phyloP scores from a whole-genome alignment of 2,329 filamentous ascomycete genomes.

The Salinomyces thailandicus region DNA sequence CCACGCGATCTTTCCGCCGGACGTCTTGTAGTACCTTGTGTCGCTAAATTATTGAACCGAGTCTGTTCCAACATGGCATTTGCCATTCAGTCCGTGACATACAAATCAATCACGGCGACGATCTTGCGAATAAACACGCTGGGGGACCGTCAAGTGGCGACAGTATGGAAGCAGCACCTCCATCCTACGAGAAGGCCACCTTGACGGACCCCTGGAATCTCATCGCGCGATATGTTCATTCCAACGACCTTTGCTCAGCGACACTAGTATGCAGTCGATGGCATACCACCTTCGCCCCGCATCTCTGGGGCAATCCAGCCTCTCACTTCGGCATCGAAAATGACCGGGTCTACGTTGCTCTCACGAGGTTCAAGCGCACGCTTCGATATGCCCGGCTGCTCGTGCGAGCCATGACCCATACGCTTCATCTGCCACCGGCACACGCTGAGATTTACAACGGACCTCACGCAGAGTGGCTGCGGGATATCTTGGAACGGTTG shows the following conservation, averaged over 20 bases:
- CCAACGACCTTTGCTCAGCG: constrained; percentile 45
- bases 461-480: constrained; percentile 48
- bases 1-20: too few relatives aligned
- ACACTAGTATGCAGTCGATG: constrained; percentile 47
- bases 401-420: constrained; percentile 49
- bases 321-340: constrained; percentile 52
- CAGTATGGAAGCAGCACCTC: constrained; percentile 47
- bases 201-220: constrained; percentile 45
- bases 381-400: constrained; percentile 43
- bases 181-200: constrained; percentile 50
- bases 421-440: constrained; percentile 50
- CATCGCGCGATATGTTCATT: constrained; percentile 46
- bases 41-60: too few relatives aligned
- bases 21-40: too few relatives aligned
- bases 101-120: too few relatives aligned
- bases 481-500: constrained; percentile 47
- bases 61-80: too few relatives aligned
- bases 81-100: too few relatives aligned
- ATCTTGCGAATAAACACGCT: too few relatives aligned
- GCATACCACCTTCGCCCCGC: constrained; percentile 48
- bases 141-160: too few relatives aligned
- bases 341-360: constrained; percentile 50
- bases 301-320: constrained; percentile 53
- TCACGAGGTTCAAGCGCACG: constrained; percentile 49
- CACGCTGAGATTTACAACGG: constrained; percentile 51